A percentile compares a stretch with the other conserved stretches of the same genome.
Conservation (phyloP, 257 asterid genomes). For the Jasminum sambac region DNA sequence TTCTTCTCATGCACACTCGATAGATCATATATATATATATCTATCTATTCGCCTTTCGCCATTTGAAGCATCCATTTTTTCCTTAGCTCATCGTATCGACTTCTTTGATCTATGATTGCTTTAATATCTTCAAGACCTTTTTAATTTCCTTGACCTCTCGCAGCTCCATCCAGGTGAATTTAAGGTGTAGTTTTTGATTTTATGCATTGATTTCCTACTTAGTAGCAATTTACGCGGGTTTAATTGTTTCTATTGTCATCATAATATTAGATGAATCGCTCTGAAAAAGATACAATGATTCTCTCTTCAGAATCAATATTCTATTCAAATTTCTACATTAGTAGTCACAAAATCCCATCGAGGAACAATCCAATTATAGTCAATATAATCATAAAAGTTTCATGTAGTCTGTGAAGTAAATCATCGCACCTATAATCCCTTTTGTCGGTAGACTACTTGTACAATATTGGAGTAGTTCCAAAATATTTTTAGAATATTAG, state of each 20-base stretch:
- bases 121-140: not conserved
- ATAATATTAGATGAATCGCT: not conserved
- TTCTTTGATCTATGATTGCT: not conserved
- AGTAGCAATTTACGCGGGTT: not conserved
- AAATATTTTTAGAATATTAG: too few species aligned
- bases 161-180: too few species aligned
- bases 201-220: not conserved
- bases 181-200: not conserved
- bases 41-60: not conserved
- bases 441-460: too few species aligned
- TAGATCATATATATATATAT: not conserved
- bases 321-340: too few species aligned
- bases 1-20: conserved; percentile 7
- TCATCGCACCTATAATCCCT: too few species aligned
- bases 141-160: too few species aligned
- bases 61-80: not conserved
- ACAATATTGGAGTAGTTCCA: too few species aligned
- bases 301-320: too few species aligned
- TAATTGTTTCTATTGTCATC: not conserved
- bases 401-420: too few species aligned
- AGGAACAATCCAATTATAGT: too few species aligned
- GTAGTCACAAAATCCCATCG: too few species aligned
- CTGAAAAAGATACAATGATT: not conserved
- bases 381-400: too few species aligned
- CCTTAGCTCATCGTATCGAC: not conserved